Base-by-base conservation (phyloP, 352 stramenopile genomes). In the Plasmopara viticola region DNA sequence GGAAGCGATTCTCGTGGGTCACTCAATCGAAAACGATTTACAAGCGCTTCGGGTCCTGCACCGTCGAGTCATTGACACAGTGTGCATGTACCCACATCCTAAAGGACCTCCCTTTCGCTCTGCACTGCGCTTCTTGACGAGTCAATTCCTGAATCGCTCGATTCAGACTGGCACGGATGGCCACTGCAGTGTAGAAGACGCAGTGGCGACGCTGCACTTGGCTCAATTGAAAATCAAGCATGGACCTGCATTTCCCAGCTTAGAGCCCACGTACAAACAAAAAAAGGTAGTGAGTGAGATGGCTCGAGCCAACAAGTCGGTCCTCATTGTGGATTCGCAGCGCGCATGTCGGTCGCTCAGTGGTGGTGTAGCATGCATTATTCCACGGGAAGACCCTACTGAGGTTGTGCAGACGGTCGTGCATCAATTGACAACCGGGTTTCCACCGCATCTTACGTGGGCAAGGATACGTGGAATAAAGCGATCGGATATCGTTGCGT, bases 11-110 rank as follows among this genome's bases (percentile, higher is more conserved):
- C 66, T 94, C 28, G 80, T 94, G n/a, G 86, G 86, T 13, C 86
- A 95, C 56, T 93, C 80, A 38, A 82, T 95, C 45, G 86, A 95
- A 51, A 94, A 94, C 58, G 86, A 95, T 51, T 56, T 94, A 5
- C 52, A 68, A 46, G 82, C 80, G 8, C 60, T 95, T 25, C 60
- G 67, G 9, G 58, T 94, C 13, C 48, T 90, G 40, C 86, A 95
- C 49, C 66, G 68, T 15, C 80, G 80, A 25, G 58, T 91, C 48
- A 86, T 94, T 34, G 86, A 95, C 58, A 95, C 86, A 5, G 70
- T 71, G 0, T 74, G 84, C 33, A 55, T 95, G 51, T 95, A 91
- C 47, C 79, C 79, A 7, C 84, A 95, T 46, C 83, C 81, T 5
- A 85, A 83, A 49, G 84, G 84, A 0, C 79, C 68, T 29, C 79